Percentiles rank a stretch among this genome's conserved stretches.
These are phyloP conservation scores for Piper betle DNA, from an alignment of 164 flowering plant genomes.

Conservation along the genomic window DNA sequence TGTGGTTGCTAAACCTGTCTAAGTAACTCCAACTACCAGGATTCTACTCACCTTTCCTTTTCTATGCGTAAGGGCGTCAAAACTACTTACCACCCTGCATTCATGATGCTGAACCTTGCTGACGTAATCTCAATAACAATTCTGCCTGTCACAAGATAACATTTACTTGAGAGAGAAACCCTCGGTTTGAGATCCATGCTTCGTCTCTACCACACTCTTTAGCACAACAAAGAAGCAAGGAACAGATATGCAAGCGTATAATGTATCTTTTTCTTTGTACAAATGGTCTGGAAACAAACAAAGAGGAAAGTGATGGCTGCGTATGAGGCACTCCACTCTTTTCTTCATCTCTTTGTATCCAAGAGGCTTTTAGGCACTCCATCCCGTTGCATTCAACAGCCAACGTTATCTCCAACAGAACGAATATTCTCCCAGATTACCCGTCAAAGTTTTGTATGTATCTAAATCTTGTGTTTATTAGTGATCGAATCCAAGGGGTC, in stretches of 20 bases:
- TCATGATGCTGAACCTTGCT: not conserved
- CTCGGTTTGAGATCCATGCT: not conserved
- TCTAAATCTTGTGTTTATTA: not conserved
- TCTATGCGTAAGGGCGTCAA: no score
- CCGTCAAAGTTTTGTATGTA: not conserved
- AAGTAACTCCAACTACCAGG: no score
- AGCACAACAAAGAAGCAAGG: not conserved
- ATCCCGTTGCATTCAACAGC: not conserved
- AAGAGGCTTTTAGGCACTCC: not conserved
- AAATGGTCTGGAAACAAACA: not conserved
- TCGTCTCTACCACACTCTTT: not conserved
- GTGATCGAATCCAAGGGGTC: not conserved
- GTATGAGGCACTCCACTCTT: conserved; percentile 1
- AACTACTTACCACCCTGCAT: no score
- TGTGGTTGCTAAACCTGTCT: no score
- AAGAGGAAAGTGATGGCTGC: conserved; percentile 1
- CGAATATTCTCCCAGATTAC: not conserved
- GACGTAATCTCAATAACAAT: not conserved
- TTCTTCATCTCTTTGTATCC: not conserved
- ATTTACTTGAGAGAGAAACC: not conserved
- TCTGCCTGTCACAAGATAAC: not conserved
- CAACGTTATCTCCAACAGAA: not conserved
- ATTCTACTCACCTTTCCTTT: no score
- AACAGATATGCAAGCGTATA: not conserved
- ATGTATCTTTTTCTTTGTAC: not conserved